Evolutionary conservation across 768 basidiomycete genomes (phyloP), one percentile per base, ranked within the genome.

Genomic region (Leccinum aurantiacum): DNA sequence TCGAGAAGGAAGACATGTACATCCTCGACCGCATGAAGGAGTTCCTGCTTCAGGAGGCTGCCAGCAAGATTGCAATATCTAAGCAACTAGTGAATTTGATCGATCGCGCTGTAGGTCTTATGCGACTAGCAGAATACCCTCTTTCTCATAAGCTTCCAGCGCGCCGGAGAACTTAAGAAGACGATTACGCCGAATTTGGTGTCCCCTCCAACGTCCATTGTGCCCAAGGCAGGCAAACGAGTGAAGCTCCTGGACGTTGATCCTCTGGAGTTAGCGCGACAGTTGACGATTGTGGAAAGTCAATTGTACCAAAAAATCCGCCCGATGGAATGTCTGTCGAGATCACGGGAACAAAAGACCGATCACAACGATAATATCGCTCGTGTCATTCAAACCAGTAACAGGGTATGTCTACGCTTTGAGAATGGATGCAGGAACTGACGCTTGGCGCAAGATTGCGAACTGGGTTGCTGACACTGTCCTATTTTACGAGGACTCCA

Each of bases 281-380:
- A 98, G 71, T 76, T 98, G 61, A 98, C 96, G 1, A 87, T 97
- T 60, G 81, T 95, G 78, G 96, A 98, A 74, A 90, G 89, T 63
- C 79, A 82, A 51, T 76, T 95, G 46, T 98, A 93, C 76, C 88
- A 90, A 74, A 87, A 84, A 72, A 96, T 98, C 65, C 86, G 86
- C 37, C 89, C 93, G 0, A 88, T 89, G 76, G 96, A 98, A 72
- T 98, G 93, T 77, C 77, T 98, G 19, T 86, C 88, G 75, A 88
- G 84, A 67, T 91, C 90, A 8, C 84, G 90, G 38, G 90, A 92
- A 65, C 86, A 89, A 65, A 87, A 79, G 71, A 81, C 81, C 1
- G 90, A 90, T 48, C 80, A 84, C 59, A 79, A 85, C 48, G 92
- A 94, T 64, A 95, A 94, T 67, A 93, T 98, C 60, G 84, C 91